phyloP scores from a whole-genome alignment of 2,329 filamentous ascomycete species.

The Colletotrichum tanaceti region DNA sequence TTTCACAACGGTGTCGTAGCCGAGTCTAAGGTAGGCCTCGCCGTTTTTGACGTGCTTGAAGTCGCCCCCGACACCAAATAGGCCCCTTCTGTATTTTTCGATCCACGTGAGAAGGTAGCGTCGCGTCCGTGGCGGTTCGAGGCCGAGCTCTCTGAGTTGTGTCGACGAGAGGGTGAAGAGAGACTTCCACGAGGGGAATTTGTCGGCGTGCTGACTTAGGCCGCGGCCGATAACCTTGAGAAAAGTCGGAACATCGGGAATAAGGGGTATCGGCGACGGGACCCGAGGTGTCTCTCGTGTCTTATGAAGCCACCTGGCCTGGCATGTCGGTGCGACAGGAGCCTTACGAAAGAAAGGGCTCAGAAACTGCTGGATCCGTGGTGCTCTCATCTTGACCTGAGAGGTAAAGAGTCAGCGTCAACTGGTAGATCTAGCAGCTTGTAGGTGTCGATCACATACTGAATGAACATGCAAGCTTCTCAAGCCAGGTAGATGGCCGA shows the following conservation, averaged over 20 bases:
- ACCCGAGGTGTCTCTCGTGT: conserved; percentile 55
- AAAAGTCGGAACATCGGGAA: conserved; percentile 87
- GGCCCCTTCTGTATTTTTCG: conserved; percentile 82
- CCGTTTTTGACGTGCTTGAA: conserved; percentile 75
- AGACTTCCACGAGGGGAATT: conserved; percentile 90
- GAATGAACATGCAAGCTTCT: conserved; percentile 7
- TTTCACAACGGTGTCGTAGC: conserved; percentile 55
- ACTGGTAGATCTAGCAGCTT: not conserved
- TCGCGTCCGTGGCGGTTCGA: conserved; percentile 85
- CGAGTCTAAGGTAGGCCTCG: conserved; percentile 63
- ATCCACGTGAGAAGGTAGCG: conserved; percentile 90
- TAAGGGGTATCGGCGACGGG: conserved; percentile 83
- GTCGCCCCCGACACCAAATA: conserved; percentile 86
- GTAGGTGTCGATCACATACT: not conserved
- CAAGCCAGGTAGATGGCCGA: conserved; percentile 7
- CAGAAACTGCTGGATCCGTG: conserved; percentile 35
- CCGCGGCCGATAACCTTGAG: conserved; percentile 91
- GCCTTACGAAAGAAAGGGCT: conserved; percentile 38
- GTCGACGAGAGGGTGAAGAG: conserved; percentile 84
- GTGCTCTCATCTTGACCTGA: conserved; percentile 40
- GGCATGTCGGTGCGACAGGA: conserved; percentile 47
- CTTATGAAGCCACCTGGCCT: conserved; percentile 59
- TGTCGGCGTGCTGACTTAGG: conserved; percentile 82
- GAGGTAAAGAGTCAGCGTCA: conserved; percentile 10
- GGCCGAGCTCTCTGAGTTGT: conserved; percentile 83